phyloP scores from a whole-genome alignment of 2,329 filamentous ascomycete genomes.

The Aureobasidium sp. region DNA sequence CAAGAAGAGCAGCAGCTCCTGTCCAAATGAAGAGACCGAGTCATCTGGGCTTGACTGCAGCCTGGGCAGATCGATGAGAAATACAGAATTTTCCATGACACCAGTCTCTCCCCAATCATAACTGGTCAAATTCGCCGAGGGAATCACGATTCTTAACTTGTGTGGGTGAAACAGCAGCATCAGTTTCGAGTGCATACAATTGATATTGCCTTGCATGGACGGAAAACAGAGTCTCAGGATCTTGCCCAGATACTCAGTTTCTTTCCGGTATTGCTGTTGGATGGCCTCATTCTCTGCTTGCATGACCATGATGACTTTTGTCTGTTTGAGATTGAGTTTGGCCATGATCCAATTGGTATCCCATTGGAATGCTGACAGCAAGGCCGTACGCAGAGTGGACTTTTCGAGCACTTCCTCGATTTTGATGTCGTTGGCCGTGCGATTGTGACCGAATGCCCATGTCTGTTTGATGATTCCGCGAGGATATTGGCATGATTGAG shows the following conservation, averaged over 20 bases:
- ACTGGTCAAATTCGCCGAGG: slow-evolving; percentile 76
- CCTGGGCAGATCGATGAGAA: slow-evolving; percentile 83
- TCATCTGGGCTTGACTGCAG: slow-evolving; percentile 25
- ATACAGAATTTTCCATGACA: slow-evolving; percentile 80
- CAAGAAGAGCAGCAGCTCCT: slow-evolving; percentile 66
- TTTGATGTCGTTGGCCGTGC: slow-evolving; percentile 66
- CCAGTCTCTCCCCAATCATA: slow-evolving; percentile 88
- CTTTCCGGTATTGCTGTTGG: slow-evolving; percentile 23
- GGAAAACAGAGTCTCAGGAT: slow-evolving; percentile 69
- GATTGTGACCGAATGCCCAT: slow-evolving; percentile 58
- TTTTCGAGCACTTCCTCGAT: slow-evolving; percentile 81
- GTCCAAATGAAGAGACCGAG: slow-evolving; percentile 48
- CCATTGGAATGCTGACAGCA: slow-evolving; percentile 84
- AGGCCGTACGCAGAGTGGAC: slow-evolving; percentile 62
- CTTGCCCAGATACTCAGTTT: slow-evolving; percentile 27
- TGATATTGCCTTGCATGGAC: slow-evolving; percentile 61
- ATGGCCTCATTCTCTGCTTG: slow-evolving; percentile 46
- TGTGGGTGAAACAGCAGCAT: slow-evolving; percentile 74
- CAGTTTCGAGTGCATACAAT: slow-evolving; percentile 89
- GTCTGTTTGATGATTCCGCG: slow-evolving; percentile 73
- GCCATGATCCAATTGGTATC: slow-evolving; percentile 69
- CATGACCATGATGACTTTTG: slow-evolving; percentile 51
- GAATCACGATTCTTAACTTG: slow-evolving; percentile 73
- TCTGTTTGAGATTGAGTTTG: slow-evolving; percentile 48
- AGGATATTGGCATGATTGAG: slow-evolving; percentile 38